These are phyloP conservation scores for Ochetophila trinervis DNA, from an alignment of 306 rosid genomes.

Conservation along the genomic window DNA sequence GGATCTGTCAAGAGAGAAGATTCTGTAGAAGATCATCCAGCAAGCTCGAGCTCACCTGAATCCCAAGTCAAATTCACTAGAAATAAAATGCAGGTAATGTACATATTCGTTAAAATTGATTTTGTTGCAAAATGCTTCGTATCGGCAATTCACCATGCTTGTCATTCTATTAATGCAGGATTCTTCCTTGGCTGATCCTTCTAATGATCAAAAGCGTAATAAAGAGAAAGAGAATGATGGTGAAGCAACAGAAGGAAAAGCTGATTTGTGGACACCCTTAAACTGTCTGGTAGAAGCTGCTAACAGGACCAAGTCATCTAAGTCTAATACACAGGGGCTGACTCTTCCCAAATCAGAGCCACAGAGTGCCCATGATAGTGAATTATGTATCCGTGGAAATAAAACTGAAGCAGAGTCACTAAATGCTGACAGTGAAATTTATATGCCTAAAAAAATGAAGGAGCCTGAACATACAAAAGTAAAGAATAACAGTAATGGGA, in stretches of 20 bases:
- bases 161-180: slow-evolving; percentile 44
- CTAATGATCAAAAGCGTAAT: slow-evolving; percentile 44
- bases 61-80: slow-evolving; percentile 35
- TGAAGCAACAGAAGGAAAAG: slow-evolving; percentile 69
- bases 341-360: slow-evolving; percentile 55
- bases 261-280: slow-evolving; percentile 95
- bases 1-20: slow-evolving; percentile 57
- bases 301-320: slow-evolving; percentile 86
- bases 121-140: background rate
- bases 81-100: slow-evolving; percentile 47
- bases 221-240: slow-evolving; percentile 37
- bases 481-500: slow-evolving; percentile 52
- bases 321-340: slow-evolving; percentile 54
- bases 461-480: slow-evolving; percentile 54
- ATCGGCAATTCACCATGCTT: background rate
- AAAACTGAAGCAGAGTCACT: slow-evolving; percentile 45
- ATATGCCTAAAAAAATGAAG: slow-evolving; percentile 58
- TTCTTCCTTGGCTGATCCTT: slow-evolving; percentile 52
- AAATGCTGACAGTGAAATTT: slow-evolving; percentile 35
- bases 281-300: slow-evolving; percentile 98
- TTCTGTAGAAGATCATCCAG: slow-evolving; percentile 48
- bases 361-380: slow-evolving; percentile 40
- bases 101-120: slow-evolving; percentile 9
- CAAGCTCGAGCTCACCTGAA: slow-evolving; percentile 54
- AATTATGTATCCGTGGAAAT: slow-evolving; percentile 38